These are phyloP conservation scores for Ocimum tenuiflorum DNA, from an alignment of 257 asterid genomes.

Conservation along the genomic window DNA sequence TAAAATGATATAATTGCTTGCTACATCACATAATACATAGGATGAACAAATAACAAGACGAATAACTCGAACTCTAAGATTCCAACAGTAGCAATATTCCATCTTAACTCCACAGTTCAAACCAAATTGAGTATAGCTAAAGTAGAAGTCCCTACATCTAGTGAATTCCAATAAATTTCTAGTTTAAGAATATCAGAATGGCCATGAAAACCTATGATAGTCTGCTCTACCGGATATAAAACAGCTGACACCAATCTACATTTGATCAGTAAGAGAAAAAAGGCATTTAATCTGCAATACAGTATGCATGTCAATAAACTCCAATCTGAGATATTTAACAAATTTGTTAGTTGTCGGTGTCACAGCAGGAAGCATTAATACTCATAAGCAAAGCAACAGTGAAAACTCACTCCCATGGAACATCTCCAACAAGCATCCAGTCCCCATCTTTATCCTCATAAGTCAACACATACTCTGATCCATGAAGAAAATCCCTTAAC, in stretches of 20 bases:
- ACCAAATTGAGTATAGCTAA: not conserved
- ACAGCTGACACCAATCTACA: not conserved
- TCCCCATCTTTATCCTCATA: constrained; percentile 32
- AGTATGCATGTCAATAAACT: not conserved
- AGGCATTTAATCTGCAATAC: not conserved
- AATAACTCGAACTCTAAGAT: too few relatives aligned
- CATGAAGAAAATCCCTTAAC: constrained; percentile 54
- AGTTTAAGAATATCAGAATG: not conserved
- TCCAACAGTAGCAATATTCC: too few relatives aligned
- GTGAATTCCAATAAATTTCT: not conserved
- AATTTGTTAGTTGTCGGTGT: not conserved
- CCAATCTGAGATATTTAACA: not conserved
- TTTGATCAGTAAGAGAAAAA: too few relatives aligned
- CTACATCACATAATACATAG: not conserved
- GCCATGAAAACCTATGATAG: not conserved
- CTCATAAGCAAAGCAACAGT: not conserved
- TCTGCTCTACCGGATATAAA: not conserved
- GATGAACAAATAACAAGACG: not conserved
- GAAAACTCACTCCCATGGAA: constrained; percentile 21
- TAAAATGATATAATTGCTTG: not conserved
- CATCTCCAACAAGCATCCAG: constrained; percentile 35
- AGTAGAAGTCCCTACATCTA: not conserved
- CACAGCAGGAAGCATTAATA: not conserved
- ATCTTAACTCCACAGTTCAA: not conserved
- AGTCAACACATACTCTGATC: constrained; percentile 42